Base-by-base conservation (phyloP, 2,329 filamentous ascomycete genomes). In the Gyromitra esculenta region DNA sequence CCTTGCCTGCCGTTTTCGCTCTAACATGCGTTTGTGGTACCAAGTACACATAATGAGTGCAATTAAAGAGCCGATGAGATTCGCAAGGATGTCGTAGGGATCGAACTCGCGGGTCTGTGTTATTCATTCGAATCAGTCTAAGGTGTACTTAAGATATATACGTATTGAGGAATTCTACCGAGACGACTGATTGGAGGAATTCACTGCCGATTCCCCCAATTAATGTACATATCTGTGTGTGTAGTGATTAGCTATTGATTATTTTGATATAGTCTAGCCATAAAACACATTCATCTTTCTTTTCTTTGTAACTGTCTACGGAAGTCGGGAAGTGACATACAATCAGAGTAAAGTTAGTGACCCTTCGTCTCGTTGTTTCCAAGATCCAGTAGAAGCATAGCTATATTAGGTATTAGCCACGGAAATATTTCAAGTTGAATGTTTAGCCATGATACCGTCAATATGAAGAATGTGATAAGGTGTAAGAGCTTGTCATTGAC, bases 21-120 rank as follows among this genome's bases (percentile, higher is more conserved):
- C 95, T 50, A 98, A 86, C 94, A 98, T 98, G 75, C 96, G 91
- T 82, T 92, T 91, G 84, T 99, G 96, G 83, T 99, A 99, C 92
- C 92, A 95, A 73, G 90, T 91, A 83, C 92, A 96, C 21, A 97
- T 83, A 0, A 87, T 90, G 21, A 97, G 82, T 0, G 89, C 94
- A 0, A 87, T 85, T 13, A 92, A 84, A 79, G 92, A 95, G 54
- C 96, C 96, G 52, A 92, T 85, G 0, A 97, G 84, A 83, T 99
- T 99, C 82, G 94, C 94, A 68, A 93, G 86, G 77, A 99, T 92
- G 82, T 98, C 93, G 82, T 91, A 93, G 63, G 91, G 85, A 82
- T 99, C 96, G 81, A 91, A 91, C 45, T 84, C 81, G 66, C 87
- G 86, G 75, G 84, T 84, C 80, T 87, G 86, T 83, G 85, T 73